A percentile compares a stretch with the other conserved stretches of the same genome.
phyloP scores from a whole-genome alignment of 441 rosid genomes.

The Adansonia rubrostipa region DNA sequence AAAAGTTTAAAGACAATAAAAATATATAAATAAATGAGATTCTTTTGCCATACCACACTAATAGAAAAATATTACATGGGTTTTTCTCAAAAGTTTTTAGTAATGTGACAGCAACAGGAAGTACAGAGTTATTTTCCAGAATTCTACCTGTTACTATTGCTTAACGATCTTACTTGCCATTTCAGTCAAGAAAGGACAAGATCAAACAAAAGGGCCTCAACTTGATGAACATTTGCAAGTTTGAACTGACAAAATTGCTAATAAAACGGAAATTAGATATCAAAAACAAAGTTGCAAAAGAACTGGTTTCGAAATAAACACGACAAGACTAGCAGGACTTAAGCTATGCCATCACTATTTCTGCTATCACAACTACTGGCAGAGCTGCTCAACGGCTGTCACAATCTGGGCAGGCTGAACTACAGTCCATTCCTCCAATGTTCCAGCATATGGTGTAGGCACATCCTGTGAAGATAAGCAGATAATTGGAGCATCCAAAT shows the following conservation, averaged over 20 bases:
- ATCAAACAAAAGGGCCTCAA: slow-evolving; percentile 5
- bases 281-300: slow-evolving; percentile 8
- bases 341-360: neutral
- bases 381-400: slow-evolving; percentile 86
- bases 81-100: neutral
- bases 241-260: slow-evolving; percentile 18
- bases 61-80: neutral
- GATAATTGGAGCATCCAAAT: slow-evolving; percentile 82
- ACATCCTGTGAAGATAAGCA: slow-evolving; percentile 96
- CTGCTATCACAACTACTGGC: slow-evolving; percentile 50
- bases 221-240: slow-evolving; percentile 22
- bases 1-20: neutral
- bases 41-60: neutral
- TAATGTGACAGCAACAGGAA: neutral
- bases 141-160: slow-evolving; percentile 20
- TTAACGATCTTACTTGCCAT: neutral
- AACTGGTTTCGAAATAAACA: slow-evolving; percentile 10
- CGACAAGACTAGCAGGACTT: slow-evolving; percentile 13
- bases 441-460: slow-evolving; percentile 91
- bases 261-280: slow-evolving; percentile 15
- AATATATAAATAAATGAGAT: neutral
- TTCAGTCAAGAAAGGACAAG: neutral
- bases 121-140: slow-evolving; percentile 2
- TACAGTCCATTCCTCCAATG: slow-evolving; percentile 90
- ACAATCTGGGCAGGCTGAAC: slow-evolving; percentile 96